Evolutionary conservation across 768 basidiomycete species (phyloP), one percentile per base, ranked within the genome.

Genomic region (Collybia sp.): DNA sequence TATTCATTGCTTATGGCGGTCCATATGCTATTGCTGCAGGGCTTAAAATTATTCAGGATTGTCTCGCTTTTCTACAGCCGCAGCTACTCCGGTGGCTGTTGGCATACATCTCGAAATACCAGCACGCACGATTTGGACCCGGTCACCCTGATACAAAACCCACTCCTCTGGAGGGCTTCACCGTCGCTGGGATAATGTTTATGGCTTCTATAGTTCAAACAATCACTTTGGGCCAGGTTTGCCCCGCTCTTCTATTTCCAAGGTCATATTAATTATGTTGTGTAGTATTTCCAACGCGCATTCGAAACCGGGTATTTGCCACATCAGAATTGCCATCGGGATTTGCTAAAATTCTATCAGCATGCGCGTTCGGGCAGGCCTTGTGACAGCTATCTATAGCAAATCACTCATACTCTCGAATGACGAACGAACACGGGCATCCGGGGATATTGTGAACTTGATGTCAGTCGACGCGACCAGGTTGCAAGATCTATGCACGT

Each of bases 371-470:
- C 83, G 93, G 20, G 86, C 90, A 0, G 94, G 93, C 0, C 76
- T 98, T 16, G 81, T 97, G 12, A 83, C 83, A 1, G 78, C 75
- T 3, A 91, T 96, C 43, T 97, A 95, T 68, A 69, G 81, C 42
- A 96, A 97, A 61, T 78, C 92, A 0, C 71, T 98, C 16, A 75
- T 90, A 3, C 76, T 98, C 8, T 90, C 88, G 1, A 93, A 86
- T 55, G 88, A 91, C 47, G 93, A 91, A 56, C 80, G 87, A 4
- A 75, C 78, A 9, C 80, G 90, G 35, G 77, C 88, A 0, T 82
- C 89, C 0, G 94, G 95, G 1, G 93, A 96, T 59, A 93, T 96
- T 31, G 92, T 96, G 51, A 97, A 96, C 59, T 65, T 95, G 30
- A 93, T 94, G 85, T 86, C 85, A 6, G 92, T 95, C 12, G 90